Evolutionary conservation across 148 eudicot genomes (phyloP), one percentile per base, ranked within the genome.

Genomic region (Amaranthus hypochondriacus): DNA sequence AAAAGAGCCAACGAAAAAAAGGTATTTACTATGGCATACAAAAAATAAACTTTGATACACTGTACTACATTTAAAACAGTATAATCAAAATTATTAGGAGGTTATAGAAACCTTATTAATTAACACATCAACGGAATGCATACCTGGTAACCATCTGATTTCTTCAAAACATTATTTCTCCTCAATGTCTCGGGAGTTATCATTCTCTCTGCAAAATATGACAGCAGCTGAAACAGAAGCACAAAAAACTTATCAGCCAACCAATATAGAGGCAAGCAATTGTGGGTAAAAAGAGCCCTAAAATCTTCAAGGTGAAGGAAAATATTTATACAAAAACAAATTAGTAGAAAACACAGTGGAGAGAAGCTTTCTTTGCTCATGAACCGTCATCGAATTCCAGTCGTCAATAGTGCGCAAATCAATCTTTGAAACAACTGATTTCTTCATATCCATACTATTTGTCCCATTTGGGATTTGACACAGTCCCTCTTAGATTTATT

Each of bases 151-250:
- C 84, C 88, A 57, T 7, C 69, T 48, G 60, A 74, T 82, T 81
- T 84, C 78, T 91, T 96, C 97, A 87, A 82, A 60, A 94, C 89
- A 74, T 68, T 71, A 77, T 94, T 94, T 72, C 94, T 87, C 48
- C 71, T 80, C 68, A 94, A 75, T 71, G 97, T 93, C 68, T 85
- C 86, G 46, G 75, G 80, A 47, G 92, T 86, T 83, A 93, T 91
- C 96, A 84, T 88, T 75, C 98, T 84, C 79, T 88, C 93, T 14
- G 96, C 87, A 79, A 94, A 94, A 75, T 84, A 94, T 14, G 75
- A 84, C 73, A 84, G 80, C 66, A 94, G 79, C 98, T 94, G 87
- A 65, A 62, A 70, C 51, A 78, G 54, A 21, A 68, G 42, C 21
- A 56, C 13, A 44, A 51, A 1, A 46, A 28, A 63, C 55, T 12